A percentile compares a stretch with the other conserved stretches of the same genome.
Evolutionary conservation across 2,329 filamentous ascomycete genomes (phyloP).

Genomic region (Colletotrichum tabaci): DNA sequence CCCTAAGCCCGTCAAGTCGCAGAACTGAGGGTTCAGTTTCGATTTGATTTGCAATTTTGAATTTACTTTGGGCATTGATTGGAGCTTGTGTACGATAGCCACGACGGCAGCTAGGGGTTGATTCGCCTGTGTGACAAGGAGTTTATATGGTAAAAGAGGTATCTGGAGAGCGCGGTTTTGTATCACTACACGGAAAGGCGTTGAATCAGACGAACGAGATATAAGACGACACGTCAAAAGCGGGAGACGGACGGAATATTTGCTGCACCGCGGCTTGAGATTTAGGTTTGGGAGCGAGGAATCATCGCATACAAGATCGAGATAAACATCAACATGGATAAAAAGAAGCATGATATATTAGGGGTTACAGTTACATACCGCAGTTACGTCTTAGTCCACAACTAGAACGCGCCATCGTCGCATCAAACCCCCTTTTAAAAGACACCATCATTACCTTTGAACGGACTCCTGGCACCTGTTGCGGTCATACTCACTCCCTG

Average conservation of each 20-base stretch:
- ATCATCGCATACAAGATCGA: no score
- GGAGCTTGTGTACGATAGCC: background rate
- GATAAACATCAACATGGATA: background rate
- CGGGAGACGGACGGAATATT: background rate
- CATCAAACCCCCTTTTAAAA: background rate
- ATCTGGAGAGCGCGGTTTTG: background rate
- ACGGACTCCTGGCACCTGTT: background rate
- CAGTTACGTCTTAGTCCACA: background rate
- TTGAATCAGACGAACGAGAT: background rate
- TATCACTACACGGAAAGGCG: conserved; percentile 8
- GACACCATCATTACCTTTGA: no score
- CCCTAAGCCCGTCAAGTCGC: conserved; percentile 44
- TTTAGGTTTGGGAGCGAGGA: background rate
- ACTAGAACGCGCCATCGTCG: background rate
- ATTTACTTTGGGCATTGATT: conserved; percentile 3
- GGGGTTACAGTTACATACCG: background rate
- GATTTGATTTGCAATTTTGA: background rate
- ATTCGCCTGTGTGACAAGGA: background rate
- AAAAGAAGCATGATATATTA: background rate
- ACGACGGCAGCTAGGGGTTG: background rate
- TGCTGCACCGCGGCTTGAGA: background rate
- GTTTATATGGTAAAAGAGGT: background rate
- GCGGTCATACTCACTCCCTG: background rate
- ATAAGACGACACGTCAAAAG: background rate
- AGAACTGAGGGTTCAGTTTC: background rate